phyloP scores from a whole-genome alignment of 1,139 yeast species.

The Hansenula sp. region DNA sequence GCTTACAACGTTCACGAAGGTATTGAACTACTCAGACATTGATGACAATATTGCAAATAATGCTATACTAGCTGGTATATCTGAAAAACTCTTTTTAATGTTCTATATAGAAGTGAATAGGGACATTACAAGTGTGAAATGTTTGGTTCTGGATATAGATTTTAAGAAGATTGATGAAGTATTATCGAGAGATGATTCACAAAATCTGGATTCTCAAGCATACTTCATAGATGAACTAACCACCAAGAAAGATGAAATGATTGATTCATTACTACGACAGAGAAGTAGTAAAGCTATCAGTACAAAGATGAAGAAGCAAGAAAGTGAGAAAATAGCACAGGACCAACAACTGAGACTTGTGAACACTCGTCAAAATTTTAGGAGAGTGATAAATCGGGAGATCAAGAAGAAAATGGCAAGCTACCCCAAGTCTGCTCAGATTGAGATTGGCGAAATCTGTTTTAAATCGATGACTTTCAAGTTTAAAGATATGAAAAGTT shows the following conservation, averaged over 20 bases:
- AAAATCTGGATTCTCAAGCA: background rate
- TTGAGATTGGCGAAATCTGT: slow-evolving; percentile 21
- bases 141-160: slow-evolving; percentile 15
- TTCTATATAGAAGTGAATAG: slow-evolving; percentile 15
- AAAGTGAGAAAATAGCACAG: slow-evolving; percentile 9
- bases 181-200: slow-evolving; percentile 1
- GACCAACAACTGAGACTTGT: slow-evolving; percentile 13
- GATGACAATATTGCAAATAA: slow-evolving; percentile 6
- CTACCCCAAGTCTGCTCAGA: slow-evolving; percentile 10
- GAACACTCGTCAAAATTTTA: slow-evolving; percentile 14
- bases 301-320: slow-evolving; percentile 14
- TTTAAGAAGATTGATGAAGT: slow-evolving; percentile 9
- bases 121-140: slow-evolving; percentile 10
- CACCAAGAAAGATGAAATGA: slow-evolving; percentile 17
- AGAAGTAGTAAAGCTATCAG: slow-evolving; percentile 10
- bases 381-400: slow-evolving; percentile 11
- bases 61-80: slow-evolving; percentile 13
- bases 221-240: slow-evolving; percentile 17
- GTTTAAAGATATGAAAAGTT: slow-evolving; percentile 10
- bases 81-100: slow-evolving; percentile 10
- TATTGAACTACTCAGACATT: slow-evolving; percentile 14
- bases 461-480: slow-evolving; percentile 17
- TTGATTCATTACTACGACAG: slow-evolving; percentile 16
- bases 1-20: slow-evolving; percentile 8
- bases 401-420: slow-evolving; percentile 12